Percentiles rank a stretch among this genome's conserved stretches.
These are phyloP conservation scores for Boletus holoroseus DNA, from an alignment of 1,284 basidiomycete species.

Conservation along the genomic window DNA sequence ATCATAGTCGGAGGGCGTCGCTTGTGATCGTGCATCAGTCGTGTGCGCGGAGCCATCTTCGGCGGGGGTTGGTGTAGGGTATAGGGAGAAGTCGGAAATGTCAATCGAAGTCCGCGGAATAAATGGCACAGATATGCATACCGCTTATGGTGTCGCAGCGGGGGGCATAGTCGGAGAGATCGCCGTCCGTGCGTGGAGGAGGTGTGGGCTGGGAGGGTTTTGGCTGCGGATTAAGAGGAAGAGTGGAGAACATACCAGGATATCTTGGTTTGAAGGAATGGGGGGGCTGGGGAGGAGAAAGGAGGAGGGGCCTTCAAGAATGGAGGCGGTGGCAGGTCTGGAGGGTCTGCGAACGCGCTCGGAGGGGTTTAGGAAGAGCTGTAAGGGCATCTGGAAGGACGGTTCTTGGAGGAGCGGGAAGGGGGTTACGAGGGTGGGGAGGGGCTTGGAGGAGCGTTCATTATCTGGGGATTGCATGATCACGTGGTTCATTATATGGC, in stretches of 20 bases:
- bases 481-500: slow-evolving; percentile 16
- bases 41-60: slow-evolving; percentile 15
- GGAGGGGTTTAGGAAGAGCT: slow-evolving; percentile 20
- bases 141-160: slow-evolving; percentile 22
- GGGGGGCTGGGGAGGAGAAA: slow-evolving; percentile 26
- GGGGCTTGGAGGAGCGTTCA: slow-evolving; percentile 14
- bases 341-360: slow-evolving; percentile 30
- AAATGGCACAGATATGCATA: slow-evolving; percentile 11
- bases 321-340: slow-evolving; percentile 51
- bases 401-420: slow-evolving; percentile 27
- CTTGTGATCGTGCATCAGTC: slow-evolving; percentile 20
- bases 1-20: slow-evolving; percentile 46
- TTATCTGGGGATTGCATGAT: slow-evolving; percentile 29
- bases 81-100: slow-evolving; percentile 16
- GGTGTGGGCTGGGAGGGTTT: slow-evolving; percentile 5
- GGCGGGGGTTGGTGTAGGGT: slow-evolving; percentile 15
- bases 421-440: slow-evolving; percentile 22
- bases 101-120: slow-evolving; percentile 8
- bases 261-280: slow-evolving; percentile 7
- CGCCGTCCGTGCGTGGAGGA: slow-evolving; percentile 7
- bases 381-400: slow-evolving; percentile 31
- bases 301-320: slow-evolving; percentile 32
- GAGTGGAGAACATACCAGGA: slow-evolving; percentile 9
- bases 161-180: slow-evolving; percentile 11
- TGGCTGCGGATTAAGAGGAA: background rate